Evolutionary conservation across 106 monocot species (phyloP), one percentile per base, ranked within the genome.

Genomic region (Platanthera zijinensis): DNA sequence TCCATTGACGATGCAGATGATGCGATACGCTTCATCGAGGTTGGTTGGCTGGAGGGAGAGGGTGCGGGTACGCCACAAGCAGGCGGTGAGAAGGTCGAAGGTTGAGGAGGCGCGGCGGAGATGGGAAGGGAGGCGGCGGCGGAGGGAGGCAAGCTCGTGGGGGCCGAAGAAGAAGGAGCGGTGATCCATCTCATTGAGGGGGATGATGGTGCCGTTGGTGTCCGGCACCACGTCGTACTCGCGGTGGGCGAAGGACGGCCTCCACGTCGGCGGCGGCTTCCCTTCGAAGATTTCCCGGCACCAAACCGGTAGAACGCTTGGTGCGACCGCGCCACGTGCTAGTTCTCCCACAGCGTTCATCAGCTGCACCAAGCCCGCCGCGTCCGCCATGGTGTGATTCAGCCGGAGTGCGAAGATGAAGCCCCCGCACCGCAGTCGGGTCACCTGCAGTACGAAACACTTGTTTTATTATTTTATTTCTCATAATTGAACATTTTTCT

Each of bases 301-400:
- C 87, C 87, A 84, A 1, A 87, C 68, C 7, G 87, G 83, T 0
- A 15, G 9, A 10, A 84, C 8, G 5, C 69, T 71, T 0, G 87
- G 83, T 2, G 17, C 32, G 1, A 70, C 3, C 2, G 72, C 71
- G 1, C 87, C 84, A 5, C 81, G 59, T 0, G 87, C 87, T 12
- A 87, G 52, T 49, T 87, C 84, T 18, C 52, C 80, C 4, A 84
- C 63, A 32, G 84, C 83, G 8, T n/a, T 76, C 78, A 87, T 61
- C 68, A 87, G 78, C 69, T 78, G 83, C 12, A 78, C 57, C 17
- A 89, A 81, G 0, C 92, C 92, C 1, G 74, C 79, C 0, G 87
- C 92, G 73, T 92, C 92, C 19, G 78, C 61, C 86, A 92, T 87
- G 10, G 89, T 77, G 77, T 92, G 92, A 79, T 92, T 84, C 69